Percentiles rank a stretch among this genome's conserved stretches.
Conservation (phyloP, 2,329 filamentous ascomycete species). For the Gaeumannomyces sp. region DNA sequence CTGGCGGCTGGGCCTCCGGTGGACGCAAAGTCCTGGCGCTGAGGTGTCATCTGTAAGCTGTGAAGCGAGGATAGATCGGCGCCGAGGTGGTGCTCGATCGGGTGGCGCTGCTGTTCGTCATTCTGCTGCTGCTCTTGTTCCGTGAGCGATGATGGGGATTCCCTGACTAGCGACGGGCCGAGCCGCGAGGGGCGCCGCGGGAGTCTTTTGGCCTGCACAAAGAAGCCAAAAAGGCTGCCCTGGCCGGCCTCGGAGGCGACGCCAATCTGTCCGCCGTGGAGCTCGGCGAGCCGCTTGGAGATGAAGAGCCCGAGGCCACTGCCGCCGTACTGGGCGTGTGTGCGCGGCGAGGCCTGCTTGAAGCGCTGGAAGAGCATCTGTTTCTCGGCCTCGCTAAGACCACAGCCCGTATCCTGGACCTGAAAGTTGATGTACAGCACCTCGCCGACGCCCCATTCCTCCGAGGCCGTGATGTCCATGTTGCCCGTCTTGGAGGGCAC, state of each 20-base stretch:
- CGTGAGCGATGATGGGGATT: neutral
- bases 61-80: conserved; percentile 8
- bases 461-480: conserved; percentile 14
- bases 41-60: conserved; percentile 16
- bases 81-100: conserved; percentile 17
- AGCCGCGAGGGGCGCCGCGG: conserved; percentile 25
- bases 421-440: conserved; percentile 38
- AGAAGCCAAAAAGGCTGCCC: conserved; percentile 59
- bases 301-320: conserved; percentile 60
- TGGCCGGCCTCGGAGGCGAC: conserved; percentile 51
- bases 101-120: conserved; percentile 10
- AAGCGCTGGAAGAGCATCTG: conserved; percentile 62
- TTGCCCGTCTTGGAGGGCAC: conserved; percentile 22
- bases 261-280: conserved; percentile 61
- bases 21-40: conserved; percentile 21
- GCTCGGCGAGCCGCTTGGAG: conserved; percentile 54
- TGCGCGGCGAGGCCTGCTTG: conserved; percentile 50
- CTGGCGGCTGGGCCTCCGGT: conserved; percentile 14
- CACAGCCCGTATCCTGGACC: conserved; percentile 60
- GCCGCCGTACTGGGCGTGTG: conserved; percentile 55
- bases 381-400: conserved; percentile 55
- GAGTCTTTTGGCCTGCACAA: conserved; percentile 39
- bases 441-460: conserved; percentile 28
- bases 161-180: too few species aligned
- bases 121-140: neutral